Evolutionary conservation across 306 rosid genomes (phyloP).

Genomic region (Cucurbita argyrosperma): DNA sequence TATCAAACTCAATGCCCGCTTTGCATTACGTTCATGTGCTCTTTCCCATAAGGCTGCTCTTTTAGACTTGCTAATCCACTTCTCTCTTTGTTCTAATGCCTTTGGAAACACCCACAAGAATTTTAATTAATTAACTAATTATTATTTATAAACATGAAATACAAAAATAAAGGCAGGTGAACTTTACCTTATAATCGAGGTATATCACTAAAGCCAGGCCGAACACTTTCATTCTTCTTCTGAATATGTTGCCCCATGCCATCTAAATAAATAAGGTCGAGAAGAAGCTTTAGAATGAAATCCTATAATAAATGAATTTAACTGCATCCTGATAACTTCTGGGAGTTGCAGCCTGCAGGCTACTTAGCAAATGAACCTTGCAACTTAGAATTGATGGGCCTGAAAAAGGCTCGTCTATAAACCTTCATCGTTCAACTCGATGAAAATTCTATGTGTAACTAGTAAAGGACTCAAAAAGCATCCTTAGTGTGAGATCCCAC

Average conservation of each 20-base stretch:
- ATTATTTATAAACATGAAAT: too few species aligned
- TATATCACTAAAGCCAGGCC: conserved; percentile 30
- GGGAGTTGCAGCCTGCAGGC: background rate
- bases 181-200: conserved; percentile 39
- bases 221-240: conserved; percentile 37
- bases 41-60: conserved; percentile 60
- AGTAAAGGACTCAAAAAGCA: background rate
- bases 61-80: conserved; percentile 51
- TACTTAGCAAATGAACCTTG: background rate
- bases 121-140: background rate
- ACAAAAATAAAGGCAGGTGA: too few species aligned
- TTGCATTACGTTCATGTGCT: conserved; percentile 91
- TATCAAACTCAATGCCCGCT: conserved; percentile 58
- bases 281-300: background rate
- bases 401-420: background rate
- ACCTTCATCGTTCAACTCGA: background rate
- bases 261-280: conserved; percentile 5
- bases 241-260: conserved; percentile 39
- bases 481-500: background rate
- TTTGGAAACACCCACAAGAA: conserved; percentile 9
- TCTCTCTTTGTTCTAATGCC: conserved; percentile 79
- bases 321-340: background rate
- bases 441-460: background rate
- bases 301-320: background rate
- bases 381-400: background rate